These are phyloP conservation scores for Sporisorium iseilematis-ciliati DNA, from an alignment of 1,284 basidiomycete species.

Conservation along the genomic window DNA sequence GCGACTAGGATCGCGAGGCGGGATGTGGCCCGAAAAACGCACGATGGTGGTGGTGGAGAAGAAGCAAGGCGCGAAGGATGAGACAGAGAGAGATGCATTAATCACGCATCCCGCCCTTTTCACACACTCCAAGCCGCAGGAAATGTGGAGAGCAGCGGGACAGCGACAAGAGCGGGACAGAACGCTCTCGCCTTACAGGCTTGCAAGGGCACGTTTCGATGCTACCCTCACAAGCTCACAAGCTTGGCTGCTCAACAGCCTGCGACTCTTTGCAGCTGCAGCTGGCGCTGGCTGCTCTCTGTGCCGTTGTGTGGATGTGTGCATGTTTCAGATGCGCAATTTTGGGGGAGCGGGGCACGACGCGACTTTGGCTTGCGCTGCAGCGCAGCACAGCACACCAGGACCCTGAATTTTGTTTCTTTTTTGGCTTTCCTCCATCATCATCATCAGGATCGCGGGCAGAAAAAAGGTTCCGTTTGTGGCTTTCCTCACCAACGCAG, in stretches of 20 bases:
- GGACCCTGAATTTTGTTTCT: slow-evolving; percentile 5
- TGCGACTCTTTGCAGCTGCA: no score
- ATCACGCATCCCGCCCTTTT: background rate
- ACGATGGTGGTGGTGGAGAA: background rate
- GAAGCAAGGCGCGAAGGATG: background rate
- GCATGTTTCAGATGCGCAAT: slow-evolving; percentile 6
- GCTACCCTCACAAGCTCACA: no score
- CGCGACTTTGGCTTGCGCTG: slow-evolving; percentile 1
- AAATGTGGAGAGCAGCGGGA: slow-evolving; percentile 6
- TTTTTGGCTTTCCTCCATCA: no score
- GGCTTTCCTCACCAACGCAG: background rate
- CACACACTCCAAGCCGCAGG: slow-evolving; percentile 1
- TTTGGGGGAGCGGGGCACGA: background rate
- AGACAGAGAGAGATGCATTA: background rate
- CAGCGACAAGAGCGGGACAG: background rate
- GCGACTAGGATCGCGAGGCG: no score
- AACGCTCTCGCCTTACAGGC: background rate
- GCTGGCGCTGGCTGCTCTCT: no score
- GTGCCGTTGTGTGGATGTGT: background rate
- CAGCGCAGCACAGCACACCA: background rate
- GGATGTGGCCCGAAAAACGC: background rate
- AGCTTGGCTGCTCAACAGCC: background rate
- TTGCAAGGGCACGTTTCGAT: slow-evolving; percentile 1
- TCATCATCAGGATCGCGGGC: no score
- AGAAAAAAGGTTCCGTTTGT: no score